phyloP scores from a whole-genome alignment of 2,329 filamentous ascomycete species.

The Fusarium napiforme region DNA sequence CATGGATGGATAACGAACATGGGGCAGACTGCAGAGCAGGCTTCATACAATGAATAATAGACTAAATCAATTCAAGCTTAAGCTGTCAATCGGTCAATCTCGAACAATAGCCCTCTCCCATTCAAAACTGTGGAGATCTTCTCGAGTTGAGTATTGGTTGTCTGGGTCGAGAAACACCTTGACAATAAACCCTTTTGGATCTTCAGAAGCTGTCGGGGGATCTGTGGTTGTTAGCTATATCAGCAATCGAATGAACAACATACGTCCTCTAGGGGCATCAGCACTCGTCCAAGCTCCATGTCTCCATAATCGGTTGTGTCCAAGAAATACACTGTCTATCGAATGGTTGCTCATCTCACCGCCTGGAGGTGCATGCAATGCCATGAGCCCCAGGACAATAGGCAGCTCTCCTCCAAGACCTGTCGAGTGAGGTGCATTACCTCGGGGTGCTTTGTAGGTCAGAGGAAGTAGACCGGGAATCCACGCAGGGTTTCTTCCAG shows the following conservation, averaged over 20 bases:
- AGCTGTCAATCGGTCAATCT: slow-evolving; percentile 22
- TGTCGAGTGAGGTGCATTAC: slow-evolving; percentile 30
- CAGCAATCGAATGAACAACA: slow-evolving; percentile 12
- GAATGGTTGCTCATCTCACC: slow-evolving; percentile 5
- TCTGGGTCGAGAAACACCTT: slow-evolving; percentile 48
- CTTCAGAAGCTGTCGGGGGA: slow-evolving; percentile 37
- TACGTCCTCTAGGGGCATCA: slow-evolving; percentile 43
- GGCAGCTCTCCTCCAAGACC: slow-evolving; percentile 54
- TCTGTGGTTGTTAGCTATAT: slow-evolving; percentile 33
- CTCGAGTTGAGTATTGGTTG: slow-evolving; percentile 44
- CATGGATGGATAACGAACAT: slow-evolving; percentile 25
- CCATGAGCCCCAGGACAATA: slow-evolving; percentile 55
- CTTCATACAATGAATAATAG: slow-evolving; percentile 44
- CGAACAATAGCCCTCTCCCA: slow-evolving; percentile 40
- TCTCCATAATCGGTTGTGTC: slow-evolving; percentile 40
- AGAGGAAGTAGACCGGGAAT: slow-evolving; percentile 52
- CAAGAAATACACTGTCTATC: slow-evolving; percentile 41
- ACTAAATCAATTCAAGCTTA: slow-evolving; percentile 33
- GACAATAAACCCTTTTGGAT: slow-evolving; percentile 50
- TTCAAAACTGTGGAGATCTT: slow-evolving; percentile 43
- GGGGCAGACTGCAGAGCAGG: slow-evolving; percentile 33
- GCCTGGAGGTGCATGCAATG: slow-evolving; percentile 41
- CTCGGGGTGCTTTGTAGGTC: slow-evolving; percentile 41
- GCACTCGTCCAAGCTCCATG: slow-evolving; percentile 41
- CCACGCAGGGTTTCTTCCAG: slow-evolving; percentile 50